Percentiles rank a stretch among this genome's conserved stretches.
phyloP scores from a whole-genome alignment of 2,329 filamentous ascomycete genomes.

The Nothomitra cinnamomea region DNA sequence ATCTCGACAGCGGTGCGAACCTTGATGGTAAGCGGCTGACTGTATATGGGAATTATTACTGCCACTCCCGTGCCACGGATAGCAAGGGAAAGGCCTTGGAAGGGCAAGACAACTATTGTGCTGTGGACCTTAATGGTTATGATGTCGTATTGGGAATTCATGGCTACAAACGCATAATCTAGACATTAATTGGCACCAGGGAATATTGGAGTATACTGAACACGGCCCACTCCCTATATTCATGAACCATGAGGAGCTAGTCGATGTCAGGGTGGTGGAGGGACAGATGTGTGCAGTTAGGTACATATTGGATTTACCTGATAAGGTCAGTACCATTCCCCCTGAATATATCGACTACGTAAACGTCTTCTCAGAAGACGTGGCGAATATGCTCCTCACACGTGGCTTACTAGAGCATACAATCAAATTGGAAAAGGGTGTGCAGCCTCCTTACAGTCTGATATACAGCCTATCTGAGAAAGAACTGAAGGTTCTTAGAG shows the following conservation, averaged over 20 bases:
- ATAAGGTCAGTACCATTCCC: constrained; percentile 3
- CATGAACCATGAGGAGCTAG: neutral
- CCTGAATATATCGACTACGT: neutral
- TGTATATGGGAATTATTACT: neutral
- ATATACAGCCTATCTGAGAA: constrained; percentile 6
- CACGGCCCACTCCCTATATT: neutral
- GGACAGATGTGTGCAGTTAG: neutral
- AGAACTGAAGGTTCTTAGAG: constrained; percentile 6
- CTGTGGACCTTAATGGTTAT: neutral
- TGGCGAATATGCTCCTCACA: neutral
- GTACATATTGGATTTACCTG: neutral
- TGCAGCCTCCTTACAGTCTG: constrained; percentile 3
- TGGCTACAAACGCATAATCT: neutral
- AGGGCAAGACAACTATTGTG: neutral
- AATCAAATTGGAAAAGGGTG: constrained; percentile 4
- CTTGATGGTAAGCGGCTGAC: neutral
- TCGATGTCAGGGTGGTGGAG: neutral
- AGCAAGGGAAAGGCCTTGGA: neutral
- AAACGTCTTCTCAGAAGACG: neutral
- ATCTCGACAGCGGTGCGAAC: neutral
- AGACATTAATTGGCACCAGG: neutral
- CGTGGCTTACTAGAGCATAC: neutral
- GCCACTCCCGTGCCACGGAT: no score
- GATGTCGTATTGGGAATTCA: neutral
- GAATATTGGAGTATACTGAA: neutral